phyloP scores from a whole-genome alignment of 257 asterid genomes.

The Nicotiana knightiana region DNA sequence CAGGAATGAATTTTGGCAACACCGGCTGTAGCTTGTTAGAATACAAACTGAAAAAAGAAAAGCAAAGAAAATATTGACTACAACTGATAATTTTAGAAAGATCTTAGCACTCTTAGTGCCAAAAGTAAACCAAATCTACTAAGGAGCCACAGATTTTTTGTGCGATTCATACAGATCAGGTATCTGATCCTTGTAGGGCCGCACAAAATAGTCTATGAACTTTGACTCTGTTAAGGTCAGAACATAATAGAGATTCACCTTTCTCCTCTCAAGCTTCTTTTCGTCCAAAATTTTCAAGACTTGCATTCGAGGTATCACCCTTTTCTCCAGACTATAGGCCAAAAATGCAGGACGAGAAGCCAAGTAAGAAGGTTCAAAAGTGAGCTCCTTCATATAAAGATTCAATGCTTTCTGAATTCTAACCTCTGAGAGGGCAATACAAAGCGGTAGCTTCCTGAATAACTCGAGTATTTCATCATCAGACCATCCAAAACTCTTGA shows the following conservation, averaged over 20 bases:
- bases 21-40: not conserved
- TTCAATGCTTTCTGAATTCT: not conserved
- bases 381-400: not conserved
- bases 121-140: not conserved
- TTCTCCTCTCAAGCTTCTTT: conserved; percentile 6
- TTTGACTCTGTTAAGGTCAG: not conserved
- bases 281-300: conserved; percentile 8
- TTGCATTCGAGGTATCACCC: conserved; percentile 8
- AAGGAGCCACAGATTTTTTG: not conserved
- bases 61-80: not conserved
- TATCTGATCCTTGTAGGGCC: conserved; percentile 2
- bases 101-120: not conserved
- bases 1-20: not conserved
- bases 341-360: not conserved
- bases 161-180: conserved; percentile 1
- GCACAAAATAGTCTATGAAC: no score
- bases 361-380: not conserved
- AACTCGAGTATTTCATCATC: not conserved
- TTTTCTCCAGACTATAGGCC: conserved; percentile 12
- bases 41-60: not conserved
- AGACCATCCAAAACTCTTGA: not conserved
- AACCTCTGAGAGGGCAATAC: not conserved
- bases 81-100: not conserved
- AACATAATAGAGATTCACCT: not conserved
- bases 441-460: not conserved